phyloP scores from a whole-genome alignment of 805 yeast species.

The Sugiyamaella americana region DNA sequence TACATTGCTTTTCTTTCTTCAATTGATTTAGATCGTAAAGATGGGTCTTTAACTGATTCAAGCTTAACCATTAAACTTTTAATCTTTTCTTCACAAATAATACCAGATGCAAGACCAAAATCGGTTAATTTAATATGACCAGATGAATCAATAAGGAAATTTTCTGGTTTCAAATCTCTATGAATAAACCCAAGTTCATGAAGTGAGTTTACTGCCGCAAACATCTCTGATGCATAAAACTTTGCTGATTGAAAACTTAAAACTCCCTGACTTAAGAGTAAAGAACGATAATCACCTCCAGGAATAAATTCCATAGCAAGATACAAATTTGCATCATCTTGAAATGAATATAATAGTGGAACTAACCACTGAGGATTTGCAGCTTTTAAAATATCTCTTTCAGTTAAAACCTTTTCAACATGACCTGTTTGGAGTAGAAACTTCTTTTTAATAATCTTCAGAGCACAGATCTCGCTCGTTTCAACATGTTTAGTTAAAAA shows the following conservation, averaged over 20 bases:
- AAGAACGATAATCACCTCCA: conserved; percentile 96
- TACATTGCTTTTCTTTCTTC: conserved; percentile 84
- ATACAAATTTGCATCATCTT: conserved; percentile 81
- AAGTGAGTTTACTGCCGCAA: conserved; percentile 84
- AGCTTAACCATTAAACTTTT: conserved; percentile 74
- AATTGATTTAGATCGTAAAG: conserved; percentile 65
- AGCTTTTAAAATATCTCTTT: conserved; percentile 93
- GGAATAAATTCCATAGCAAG: conserved; percentile 99
- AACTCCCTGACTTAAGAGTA: conserved; percentile 87
- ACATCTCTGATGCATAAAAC: conserved; percentile 94
- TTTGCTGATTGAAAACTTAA: conserved; percentile 92
- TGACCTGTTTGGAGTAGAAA: conserved; percentile 84
- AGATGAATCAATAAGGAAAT: conserved; percentile 78
- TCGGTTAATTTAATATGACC: conserved; percentile 94
- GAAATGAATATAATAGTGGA: conserved; percentile 88
- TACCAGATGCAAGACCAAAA: conserved; percentile 96
- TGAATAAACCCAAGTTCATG: conserved; percentile 96
- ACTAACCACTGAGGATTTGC: conserved; percentile 96
- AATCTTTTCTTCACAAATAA: conserved; percentile 85
- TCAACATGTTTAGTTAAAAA: conserved; percentile 90
- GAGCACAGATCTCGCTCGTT: conserved; percentile 90
- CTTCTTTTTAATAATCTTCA: conserved; percentile 84
- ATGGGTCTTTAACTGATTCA: conserved; percentile 68
- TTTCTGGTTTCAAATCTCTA: conserved; percentile 94
- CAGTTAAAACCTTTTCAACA: conserved; percentile 91